Percentiles rank a stretch among this genome's conserved stretches.
Conservation (phyloP, 2,329 filamentous ascomycete species). For the Aspergillus felis region DNA sequence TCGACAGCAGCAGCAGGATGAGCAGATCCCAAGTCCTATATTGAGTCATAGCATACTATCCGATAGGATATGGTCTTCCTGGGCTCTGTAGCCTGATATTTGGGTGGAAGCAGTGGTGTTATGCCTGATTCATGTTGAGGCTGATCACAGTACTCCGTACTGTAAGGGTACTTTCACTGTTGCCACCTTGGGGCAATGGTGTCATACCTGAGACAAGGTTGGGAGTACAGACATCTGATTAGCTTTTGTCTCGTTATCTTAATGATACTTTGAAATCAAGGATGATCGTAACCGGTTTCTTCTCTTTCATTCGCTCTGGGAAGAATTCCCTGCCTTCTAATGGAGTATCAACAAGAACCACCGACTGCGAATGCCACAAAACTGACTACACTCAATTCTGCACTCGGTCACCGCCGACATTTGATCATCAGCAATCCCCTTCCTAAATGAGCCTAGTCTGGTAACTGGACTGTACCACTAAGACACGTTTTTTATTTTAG, state of each 20-base stretch:
- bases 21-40: not conserved
- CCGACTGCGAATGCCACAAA: no score
- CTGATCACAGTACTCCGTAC: not conserved
- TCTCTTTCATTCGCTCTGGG: not conserved
- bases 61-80: not conserved
- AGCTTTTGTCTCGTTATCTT: not conserved
- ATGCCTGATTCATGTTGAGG: not conserved
- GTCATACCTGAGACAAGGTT: not conserved
- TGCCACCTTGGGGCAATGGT: not conserved
- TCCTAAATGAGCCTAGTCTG: not conserved
- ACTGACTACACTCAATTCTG: not conserved
- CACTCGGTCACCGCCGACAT: not conserved
- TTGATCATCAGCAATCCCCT: not conserved
- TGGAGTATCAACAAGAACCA: no score
- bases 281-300: not conserved
- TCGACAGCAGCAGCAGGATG: not conserved
- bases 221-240: not conserved
- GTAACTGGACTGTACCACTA: not conserved
- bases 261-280: not conserved
- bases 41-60: not conserved
- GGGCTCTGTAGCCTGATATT: not conserved
- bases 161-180: not conserved
- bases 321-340: not conserved
- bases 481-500: not conserved
- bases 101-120: not conserved